A percentile compares a stretch with the other conserved stretches of the same genome.
These are phyloP conservation scores for Chenopodium berlandieri DNA, from an alignment of 148 eudicot genomes.

Conservation along the genomic window DNA sequence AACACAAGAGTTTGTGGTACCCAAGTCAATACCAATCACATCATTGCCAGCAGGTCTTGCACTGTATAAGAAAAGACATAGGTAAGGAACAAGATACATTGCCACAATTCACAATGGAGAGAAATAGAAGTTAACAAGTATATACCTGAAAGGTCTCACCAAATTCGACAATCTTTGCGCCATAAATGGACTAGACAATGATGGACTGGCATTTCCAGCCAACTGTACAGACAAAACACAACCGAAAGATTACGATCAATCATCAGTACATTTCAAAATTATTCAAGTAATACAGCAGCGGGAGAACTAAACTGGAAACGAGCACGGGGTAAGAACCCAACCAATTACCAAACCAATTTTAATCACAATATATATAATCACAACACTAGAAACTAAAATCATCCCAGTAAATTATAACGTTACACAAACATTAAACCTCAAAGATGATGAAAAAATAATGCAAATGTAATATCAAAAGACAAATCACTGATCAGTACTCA, in stretches of 20 bases:
- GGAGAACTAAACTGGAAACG: too few species aligned
- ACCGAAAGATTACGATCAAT: background rate
- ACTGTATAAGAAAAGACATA: slow-evolving; percentile 33
- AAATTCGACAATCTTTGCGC: slow-evolving; percentile 57
- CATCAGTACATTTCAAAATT: too few species aligned
- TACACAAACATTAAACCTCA: too few species aligned
- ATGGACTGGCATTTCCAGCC: slow-evolving; percentile 51
- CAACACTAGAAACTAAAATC: too few species aligned
- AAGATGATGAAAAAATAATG: background rate
- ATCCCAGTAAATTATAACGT: too few species aligned
- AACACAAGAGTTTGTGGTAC: slow-evolving; percentile 95
- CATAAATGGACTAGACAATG: slow-evolving; percentile 44
- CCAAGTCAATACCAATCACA: slow-evolving; percentile 95
- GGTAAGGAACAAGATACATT: background rate
- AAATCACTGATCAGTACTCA: background rate
- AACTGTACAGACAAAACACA: slow-evolving; percentile 38
- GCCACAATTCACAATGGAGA: background rate
- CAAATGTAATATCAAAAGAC: background rate
- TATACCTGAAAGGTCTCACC: slow-evolving; percentile 81
- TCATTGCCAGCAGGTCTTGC: slow-evolving; percentile 75
- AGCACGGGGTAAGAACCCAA: too few species aligned
- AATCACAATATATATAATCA: too few species aligned
- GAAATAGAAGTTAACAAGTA: background rate
- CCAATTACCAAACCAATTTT: too few species aligned
- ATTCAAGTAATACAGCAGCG: too few species aligned